These are phyloP conservation scores for Lachnellula hyalina DNA, from an alignment of 2,329 filamentous ascomycete genomes.

Conservation along the genomic window DNA sequence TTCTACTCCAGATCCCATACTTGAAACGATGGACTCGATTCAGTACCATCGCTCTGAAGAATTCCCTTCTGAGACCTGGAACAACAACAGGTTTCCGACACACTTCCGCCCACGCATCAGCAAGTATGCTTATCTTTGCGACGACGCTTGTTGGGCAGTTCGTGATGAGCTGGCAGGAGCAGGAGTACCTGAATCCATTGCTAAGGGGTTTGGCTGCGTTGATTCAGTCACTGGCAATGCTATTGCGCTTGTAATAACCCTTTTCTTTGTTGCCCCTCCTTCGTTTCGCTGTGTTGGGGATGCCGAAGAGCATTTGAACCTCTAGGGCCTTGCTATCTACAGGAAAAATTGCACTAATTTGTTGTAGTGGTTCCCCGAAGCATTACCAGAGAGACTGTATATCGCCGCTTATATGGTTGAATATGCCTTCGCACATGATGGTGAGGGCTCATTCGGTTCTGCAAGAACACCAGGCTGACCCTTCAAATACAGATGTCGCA, in stretches of 20 bases:
- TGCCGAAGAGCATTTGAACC: too few relatives aligned
- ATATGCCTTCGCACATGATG: neutral
- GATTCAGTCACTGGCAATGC: neutral
- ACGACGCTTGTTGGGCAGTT: neutral
- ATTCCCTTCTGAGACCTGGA: neutral
- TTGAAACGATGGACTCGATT: neutral
- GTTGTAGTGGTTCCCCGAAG: neutral
- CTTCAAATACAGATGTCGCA: neutral
- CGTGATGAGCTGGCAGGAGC: neutral
- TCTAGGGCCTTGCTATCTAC: too few relatives aligned
- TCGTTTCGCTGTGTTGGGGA: too few relatives aligned
- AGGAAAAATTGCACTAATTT: too few relatives aligned
- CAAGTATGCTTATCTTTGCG: neutral
- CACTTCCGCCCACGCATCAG: neutral
- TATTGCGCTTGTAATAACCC: neutral
- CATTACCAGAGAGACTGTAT: neutral
- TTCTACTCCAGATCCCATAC: neutral
- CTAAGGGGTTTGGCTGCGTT: neutral
- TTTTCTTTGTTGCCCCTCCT: too few relatives aligned
- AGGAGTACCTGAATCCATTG: neutral
- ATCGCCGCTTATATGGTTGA: neutral
- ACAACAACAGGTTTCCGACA: neutral
- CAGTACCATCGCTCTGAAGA: neutral
- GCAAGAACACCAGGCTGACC: too few relatives aligned
- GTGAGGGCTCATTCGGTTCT: neutral